Evolutionary conservation across 2,329 filamentous ascomycete species (phyloP), one percentile per base, ranked within the genome.

Genomic region (Penicillium sp.): DNA sequence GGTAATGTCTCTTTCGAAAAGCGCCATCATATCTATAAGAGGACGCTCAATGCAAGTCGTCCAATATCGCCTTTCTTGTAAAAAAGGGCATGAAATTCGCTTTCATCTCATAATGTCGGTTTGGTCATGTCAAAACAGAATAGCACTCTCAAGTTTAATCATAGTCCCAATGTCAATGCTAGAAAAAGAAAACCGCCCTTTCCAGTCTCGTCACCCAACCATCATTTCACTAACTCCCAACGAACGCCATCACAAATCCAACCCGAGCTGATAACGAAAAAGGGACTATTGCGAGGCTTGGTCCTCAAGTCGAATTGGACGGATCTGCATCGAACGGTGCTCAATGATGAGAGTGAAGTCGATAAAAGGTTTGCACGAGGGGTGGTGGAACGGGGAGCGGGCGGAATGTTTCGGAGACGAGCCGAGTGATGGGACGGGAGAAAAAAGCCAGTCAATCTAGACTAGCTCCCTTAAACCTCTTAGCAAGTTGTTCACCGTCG

Each of bases 391-490:
- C 29, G 43, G 28, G 39, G 9, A 46, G 26, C 37, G 48, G 34
- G 48, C 39, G 19, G 29, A 21, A 31, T n/a, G 16, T 52, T 48
- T 24, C 37, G 26, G 51, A 59, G 51, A 39, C 48, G 23, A 33
- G 61, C 29, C 53, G 49, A 47, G 43, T 19, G 51, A 54, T 8
- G 43, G n/a, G 23, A 49, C 16, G 16, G 28, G 48, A 52, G 44
- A 52, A 51, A n/a, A 59, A 54, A 56, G 50, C 49, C 43, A 55
- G 56, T 75, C 67, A 76, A 65, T 71, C 73, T 75, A 83, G 72
- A 75, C 79, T 83, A 83, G 83, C 79, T 77, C 81, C 80, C 81
- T 85, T 85, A 67, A 85, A 81, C 77, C 82, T 80, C 78, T 85
- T 85, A 85, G 83, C 82, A 82, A 85, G 79, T 66, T 81, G 79